Evolutionary conservation across 305 asterid genomes (phyloP), one percentile per base, ranked within the genome.

Genomic region (Fraxinus baroniana): DNA sequence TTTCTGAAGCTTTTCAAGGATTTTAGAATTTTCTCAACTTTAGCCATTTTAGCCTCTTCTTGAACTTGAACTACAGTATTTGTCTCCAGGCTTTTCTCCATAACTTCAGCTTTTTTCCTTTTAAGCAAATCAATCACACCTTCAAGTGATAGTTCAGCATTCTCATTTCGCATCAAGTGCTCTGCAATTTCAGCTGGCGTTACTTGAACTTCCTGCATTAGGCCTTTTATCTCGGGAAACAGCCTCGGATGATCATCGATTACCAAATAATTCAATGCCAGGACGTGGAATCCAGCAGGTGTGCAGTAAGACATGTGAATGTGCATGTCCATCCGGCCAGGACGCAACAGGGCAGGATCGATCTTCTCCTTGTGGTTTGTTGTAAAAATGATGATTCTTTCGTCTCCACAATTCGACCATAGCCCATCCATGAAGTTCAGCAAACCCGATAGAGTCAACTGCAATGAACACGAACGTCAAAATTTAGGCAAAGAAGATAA

Each of bases 131-230:
- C 86, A 74, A 90, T 9, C 70, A 91, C 93, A 2, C 95, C 97
- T 36, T 87, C 76, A 17, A 92, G 90, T 2, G 91, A 92, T 35
- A 83, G 82, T 46, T 92, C 91, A 22, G 80, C 83, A 66, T 89
- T 91, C 79, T 91, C 97, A 20, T 78, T 90, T 79, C 94, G 90
- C 97, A 93, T 91, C 82, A 93, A 86, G 57, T 92, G 92, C 83
- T 93, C 97, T 0, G 97, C 97, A 33, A 91, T 77, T 77, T 90
- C 95, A 1, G 97, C 95, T 0, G 97, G 97, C 2, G 92, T 85
- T 5, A 86, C 86, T 79, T 92, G 83, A 1, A 87, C 83, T 70
- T 91, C 86, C 72, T 84, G 66, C 41, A 91, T 88, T 35, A 91
- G 72, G 36, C 78, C 71, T 74, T 84, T 89, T 4, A 89, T 87